Conservation (phyloP, 345 rosid species). For the Boechera divaricarpa region DNA sequence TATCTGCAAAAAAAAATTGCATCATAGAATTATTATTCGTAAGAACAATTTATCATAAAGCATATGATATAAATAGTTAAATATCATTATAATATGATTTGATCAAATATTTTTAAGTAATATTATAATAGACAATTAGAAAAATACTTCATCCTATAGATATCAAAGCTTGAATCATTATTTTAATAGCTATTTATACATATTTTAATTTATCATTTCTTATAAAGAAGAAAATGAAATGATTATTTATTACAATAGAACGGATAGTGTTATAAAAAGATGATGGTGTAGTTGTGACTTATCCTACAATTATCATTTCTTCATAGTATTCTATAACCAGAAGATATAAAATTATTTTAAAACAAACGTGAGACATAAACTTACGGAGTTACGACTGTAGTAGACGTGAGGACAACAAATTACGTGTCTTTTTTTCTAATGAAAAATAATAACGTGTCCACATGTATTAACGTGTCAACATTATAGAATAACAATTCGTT, state of each 20-base stretch:
- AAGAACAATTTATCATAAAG: too few relatives aligned
- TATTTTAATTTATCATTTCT: background rate
- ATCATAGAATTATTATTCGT: background rate
- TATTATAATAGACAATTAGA: too few relatives aligned
- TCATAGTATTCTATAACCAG: background rate
- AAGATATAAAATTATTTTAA: background rate
- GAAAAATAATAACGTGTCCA: conserved; percentile 22
- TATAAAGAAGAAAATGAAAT: conserved; percentile 7
- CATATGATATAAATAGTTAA: too few relatives aligned
- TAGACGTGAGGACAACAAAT: conserved; percentile 41
- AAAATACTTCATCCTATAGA: too few relatives aligned
- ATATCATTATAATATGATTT: too few relatives aligned
- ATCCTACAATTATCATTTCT: background rate
- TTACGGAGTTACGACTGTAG: conserved; percentile 11
- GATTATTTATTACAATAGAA: background rate
- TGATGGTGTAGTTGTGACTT: conserved; percentile 8
- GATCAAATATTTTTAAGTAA: too few relatives aligned
- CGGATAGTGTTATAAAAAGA: background rate
- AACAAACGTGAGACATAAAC: conserved; percentile 28
- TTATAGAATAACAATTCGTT: background rate
- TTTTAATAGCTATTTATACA: background rate
- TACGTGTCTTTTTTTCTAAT: conserved; percentile 3
- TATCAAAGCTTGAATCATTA: background rate
- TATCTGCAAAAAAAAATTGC: too few relatives aligned
- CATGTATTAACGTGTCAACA: conserved; percentile 15